Evolutionary conservation across 768 basidiomycete genomes (phyloP), one percentile per base, ranked within the genome.

Genomic region (Leccinum pellstonianum): DNA sequence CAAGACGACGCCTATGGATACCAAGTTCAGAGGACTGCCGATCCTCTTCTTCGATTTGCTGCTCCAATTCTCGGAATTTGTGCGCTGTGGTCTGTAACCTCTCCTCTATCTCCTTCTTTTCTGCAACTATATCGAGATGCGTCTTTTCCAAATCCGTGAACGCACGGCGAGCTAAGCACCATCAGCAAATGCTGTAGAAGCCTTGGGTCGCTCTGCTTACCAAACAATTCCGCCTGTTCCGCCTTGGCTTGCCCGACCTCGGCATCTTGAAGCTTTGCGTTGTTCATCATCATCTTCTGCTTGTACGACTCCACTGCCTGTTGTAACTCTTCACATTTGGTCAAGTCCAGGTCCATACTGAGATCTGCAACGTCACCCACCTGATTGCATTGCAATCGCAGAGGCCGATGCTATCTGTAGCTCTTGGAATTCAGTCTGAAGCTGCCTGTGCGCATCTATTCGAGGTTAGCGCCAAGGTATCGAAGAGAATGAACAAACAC

Each of bases 211-310:
- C 7, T 19, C 14, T 54, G 38, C 77, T 54, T 59, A 90, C 90
- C 79, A 64, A 82, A 79, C 5, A 83, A 79, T 72, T 90, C 90
- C 4, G 81, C 82, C 15, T 86, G 82, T 51, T 83, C 81, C 14
- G 82, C 80, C 64, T 85, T 90, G 6, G 83, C 87, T 50, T 83
- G 79, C 7, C 83, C 84, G 54, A 90, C 83, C 66, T 92, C 90
- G 1, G 85, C 80, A 12, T 82, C 82, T 69, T 91, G 86, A 21
- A 90, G 78, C 10, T 82, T 81, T 49, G 80, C 79, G 31, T 84
- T 81, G 58, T 84, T 83, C 1, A 79, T 75, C 52, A 82, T 79
- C 35, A 84, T 80, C 66, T 90, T 89, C 31, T 81, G 74, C 67
- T 87, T 85, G 73, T 88, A 86, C 17, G 83, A 78, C 62, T 88